Base-by-base conservation (phyloP, 176 grass and related monocot genomes). In the Miscanthus lutarioriparius region DNA sequence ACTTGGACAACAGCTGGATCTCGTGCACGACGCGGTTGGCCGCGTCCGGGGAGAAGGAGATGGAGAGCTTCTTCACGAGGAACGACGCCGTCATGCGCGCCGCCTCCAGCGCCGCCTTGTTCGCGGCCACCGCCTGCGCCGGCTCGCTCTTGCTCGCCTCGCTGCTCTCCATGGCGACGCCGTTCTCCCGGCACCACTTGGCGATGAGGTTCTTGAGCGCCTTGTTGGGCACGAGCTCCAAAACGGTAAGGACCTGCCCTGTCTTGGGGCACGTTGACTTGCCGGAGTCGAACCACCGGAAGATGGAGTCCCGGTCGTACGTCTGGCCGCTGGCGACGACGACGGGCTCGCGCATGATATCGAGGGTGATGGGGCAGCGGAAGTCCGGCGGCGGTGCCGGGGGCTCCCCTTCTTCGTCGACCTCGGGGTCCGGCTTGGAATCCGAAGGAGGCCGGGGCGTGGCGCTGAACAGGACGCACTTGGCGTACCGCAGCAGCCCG, bases 321-420 rank as follows among this genome's bases (percentile, higher is more conserved):
- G 96, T 99, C 90, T 99, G 96, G 8, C 96, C 93, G 59, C 90
- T 99, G 16, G 86, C 82, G 44, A 91, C 89, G 33, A 99, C 89
- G 15, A 99, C 89, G 13, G 96, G 96, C 19, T 99, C 96, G 39
- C 80, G 86, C 86, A 99, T 99, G 63, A 99, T 75, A 14, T 99
- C 96, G 67, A 99, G 96, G 0, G 93, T 91, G 83, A 99, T 95
- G 4, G 96, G 91, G 93, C 96, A 99, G 22, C 96, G 88, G 84
- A 99, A 95, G 77, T 99, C 96, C 76, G 67, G 80, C 1, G 93
- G 96, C 28, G 90, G 89, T 53, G 86, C 48, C 8, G 87, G 86
- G n/a, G 85, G 74, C 40, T 94, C 85, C 8, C 15, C 91, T 36
- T 70, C 88, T 7, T 85, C 71, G 67, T 85, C 79, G 61, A 67